Conservation (phyloP, 2,329 filamentous ascomycete species). For the Sclerotinia glacialis region DNA sequence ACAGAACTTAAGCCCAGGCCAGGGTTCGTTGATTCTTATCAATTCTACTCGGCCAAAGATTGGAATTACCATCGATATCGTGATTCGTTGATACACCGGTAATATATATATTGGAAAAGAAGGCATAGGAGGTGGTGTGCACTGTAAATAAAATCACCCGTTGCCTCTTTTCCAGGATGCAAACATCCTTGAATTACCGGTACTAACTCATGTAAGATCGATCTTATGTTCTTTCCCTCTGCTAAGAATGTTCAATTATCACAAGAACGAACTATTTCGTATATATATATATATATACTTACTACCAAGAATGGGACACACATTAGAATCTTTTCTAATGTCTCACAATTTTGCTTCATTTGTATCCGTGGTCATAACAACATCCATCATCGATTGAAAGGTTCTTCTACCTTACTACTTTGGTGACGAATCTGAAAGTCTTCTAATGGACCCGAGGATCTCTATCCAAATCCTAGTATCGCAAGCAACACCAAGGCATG, state of each 20-base stretch:
- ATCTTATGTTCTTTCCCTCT: not conserved
- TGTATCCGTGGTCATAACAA: not conserved
- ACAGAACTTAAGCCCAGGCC: slow-evolving; percentile 3
- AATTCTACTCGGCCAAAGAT: slow-evolving; percentile 1
- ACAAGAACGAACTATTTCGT: slow-evolving; percentile 5
- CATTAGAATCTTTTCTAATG: not conserved
- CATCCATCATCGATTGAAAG: not conserved
- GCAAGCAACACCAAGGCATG: slow-evolving; percentile 8
- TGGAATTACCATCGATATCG: not conserved
- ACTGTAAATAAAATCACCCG: not conserved
- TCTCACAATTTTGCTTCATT: not conserved
- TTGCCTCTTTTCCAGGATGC: slow-evolving; percentile 7
- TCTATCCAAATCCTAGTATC: slow-evolving; percentile 6
- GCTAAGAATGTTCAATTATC: slow-evolving; percentile 5
- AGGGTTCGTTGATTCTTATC: not conserved
- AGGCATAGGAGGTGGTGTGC: not conserved
- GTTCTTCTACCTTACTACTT: not conserved
- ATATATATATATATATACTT: not conserved
- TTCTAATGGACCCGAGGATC: not conserved
- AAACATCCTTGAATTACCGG: not conserved
- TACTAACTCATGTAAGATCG: slow-evolving; percentile 9
- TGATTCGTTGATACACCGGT: slow-evolving; percentile 13
- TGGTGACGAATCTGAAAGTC: not conserved
- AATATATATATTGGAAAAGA: too few species aligned
- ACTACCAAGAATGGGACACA: not conserved